Percentiles rank a stretch among this genome's conserved stretches.
Evolutionary conservation across 192 early-diverging fungal genomes (phyloP).

Genomic region (Coemansia javaensis): DNA sequence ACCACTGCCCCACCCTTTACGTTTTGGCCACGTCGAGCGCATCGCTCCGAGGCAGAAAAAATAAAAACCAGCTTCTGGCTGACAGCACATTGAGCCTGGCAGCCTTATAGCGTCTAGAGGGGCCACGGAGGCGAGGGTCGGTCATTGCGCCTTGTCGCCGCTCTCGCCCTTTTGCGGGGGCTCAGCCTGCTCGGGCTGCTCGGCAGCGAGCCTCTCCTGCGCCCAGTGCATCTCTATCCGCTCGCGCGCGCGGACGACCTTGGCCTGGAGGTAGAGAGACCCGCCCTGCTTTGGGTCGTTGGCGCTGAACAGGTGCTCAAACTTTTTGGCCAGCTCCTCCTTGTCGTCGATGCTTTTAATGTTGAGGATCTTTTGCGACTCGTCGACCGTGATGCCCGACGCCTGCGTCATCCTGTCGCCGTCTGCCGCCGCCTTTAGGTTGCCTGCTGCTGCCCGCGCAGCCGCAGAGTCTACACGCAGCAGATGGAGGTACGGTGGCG

Average conservation of each 20-base stretch:
- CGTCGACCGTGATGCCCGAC: constrained; percentile 83
- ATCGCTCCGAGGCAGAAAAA: too few relatives aligned
- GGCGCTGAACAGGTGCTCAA: constrained; percentile 77
- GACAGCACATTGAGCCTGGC: too few relatives aligned
- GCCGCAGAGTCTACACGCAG: constrained; percentile 58
- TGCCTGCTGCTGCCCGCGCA: constrained; percentile 63
- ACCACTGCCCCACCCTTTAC: too few relatives aligned
- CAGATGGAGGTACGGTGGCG: too few relatives aligned
- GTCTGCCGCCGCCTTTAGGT: constrained; percentile 49
- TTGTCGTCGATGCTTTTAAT: constrained; percentile 59
- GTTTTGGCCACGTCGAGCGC: too few relatives aligned
- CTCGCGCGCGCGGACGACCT: constrained; percentile 89
- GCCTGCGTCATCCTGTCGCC: constrained; percentile 69
- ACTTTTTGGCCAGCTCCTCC: constrained; percentile 68
- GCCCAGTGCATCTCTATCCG: constrained; percentile 87
- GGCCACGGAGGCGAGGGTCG: too few relatives aligned
- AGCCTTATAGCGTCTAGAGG: too few relatives aligned
- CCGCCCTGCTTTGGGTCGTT: constrained; percentile 86
- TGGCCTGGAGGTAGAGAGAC: constrained; percentile 91
- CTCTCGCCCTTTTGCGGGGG: too few relatives aligned
- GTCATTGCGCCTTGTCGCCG: too few relatives aligned
- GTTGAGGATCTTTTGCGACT: constrained; percentile 88
- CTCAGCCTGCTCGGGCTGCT: constrained; percentile 15
- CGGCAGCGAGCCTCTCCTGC: constrained; percentile 42
- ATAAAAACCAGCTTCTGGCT: too few relatives aligned